phyloP scores from a whole-genome alignment of 1,139 yeast genomes.

The Kodamaea sp. region DNA sequence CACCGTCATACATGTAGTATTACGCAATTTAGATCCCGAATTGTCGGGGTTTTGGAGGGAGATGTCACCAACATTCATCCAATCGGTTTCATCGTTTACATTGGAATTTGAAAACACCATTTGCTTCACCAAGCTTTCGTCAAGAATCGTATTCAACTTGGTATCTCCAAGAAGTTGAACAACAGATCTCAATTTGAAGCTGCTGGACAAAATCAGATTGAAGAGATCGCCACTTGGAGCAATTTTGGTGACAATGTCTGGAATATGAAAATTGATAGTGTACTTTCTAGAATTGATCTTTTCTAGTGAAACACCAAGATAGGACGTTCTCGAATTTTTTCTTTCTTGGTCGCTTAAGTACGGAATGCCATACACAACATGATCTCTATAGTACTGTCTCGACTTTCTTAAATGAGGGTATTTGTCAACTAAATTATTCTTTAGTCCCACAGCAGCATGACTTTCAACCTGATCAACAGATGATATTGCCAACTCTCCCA shows the following conservation, averaged over 20 bases:
- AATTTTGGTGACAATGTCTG: conserved; percentile 39
- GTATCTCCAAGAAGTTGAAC: conserved; percentile 11
- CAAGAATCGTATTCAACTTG: conserved; percentile 14
- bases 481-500: conserved; percentile 22
- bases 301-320: conserved; percentile 35
- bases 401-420: conserved; percentile 30
- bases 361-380: conserved; percentile 32
- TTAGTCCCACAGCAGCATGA: not conserved
- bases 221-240: conserved; percentile 30
- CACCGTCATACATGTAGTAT: conserved; percentile 36
- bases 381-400: conserved; percentile 28
- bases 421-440: conserved; percentile 18
- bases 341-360: conserved; percentile 1
- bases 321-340: not conserved
- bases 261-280: conserved; percentile 43
- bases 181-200: conserved; percentile 12
- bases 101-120: conserved; percentile 18
- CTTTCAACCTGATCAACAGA: conserved; percentile 19
- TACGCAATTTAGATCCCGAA: not conserved
- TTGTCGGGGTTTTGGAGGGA: not conserved
- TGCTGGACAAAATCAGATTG: conserved; percentile 16
- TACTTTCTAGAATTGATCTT: conserved; percentile 33
- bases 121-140: conserved; percentile 9
- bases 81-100: conserved; percentile 7
- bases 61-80: conserved; percentile 18